Evolutionary conservation across 495 filamentous ascomycete species (phyloP), one percentile per base, ranked within the genome.

Genomic region (Immersiella caudata): DNA sequence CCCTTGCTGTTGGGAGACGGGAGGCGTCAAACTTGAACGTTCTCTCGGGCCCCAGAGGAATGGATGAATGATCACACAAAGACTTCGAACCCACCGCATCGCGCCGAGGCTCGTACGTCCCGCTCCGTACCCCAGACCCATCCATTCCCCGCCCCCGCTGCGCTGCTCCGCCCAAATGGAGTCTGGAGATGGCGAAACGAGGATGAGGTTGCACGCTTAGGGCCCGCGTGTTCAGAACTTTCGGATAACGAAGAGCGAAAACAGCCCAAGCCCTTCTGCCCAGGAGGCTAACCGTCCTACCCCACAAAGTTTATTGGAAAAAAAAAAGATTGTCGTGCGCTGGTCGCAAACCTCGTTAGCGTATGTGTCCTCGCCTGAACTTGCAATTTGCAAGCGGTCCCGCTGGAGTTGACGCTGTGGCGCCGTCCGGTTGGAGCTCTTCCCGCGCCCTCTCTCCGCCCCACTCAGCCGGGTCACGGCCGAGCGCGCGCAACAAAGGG

Each of bases 401-500:
- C 49, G 21, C 12, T 52, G 16, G 12, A 2, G 2, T 55, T 22
- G 52, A 55, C 52, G 25, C 24, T 55, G 52, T 55, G 52, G 24
- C 52, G 24, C 52, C 20, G 52, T n/a, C 8, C 20, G 52, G 21
- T 26, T 21, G 20, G 52, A 55, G 12, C 24, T 22, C 18, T 59
- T 46, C 40, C 40, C 40, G 40, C 40, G 40, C 40, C 56, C 22
- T 59, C 18, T 11, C 24, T 26, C 29, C 29, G 56, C 24, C 16
- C 16, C 26, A 27, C 16, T 1, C 26, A 20, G 52, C 8, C 52
- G 52, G 52, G 24, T 26, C 21, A n/a, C 52, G 52, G 52, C 59
- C 59, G 59, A 62, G 59, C 59, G 59, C 36, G 59, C 59, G 59
- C 59, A 62, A 40, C 29, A 49, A 62, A 62, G 22, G n/a, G 36